Percentiles rank a stretch among this genome's conserved stretches.
These are phyloP conservation scores for Capsicum chinense DNA, from an alignment of 257 asterid species.

Conservation along the genomic window DNA sequence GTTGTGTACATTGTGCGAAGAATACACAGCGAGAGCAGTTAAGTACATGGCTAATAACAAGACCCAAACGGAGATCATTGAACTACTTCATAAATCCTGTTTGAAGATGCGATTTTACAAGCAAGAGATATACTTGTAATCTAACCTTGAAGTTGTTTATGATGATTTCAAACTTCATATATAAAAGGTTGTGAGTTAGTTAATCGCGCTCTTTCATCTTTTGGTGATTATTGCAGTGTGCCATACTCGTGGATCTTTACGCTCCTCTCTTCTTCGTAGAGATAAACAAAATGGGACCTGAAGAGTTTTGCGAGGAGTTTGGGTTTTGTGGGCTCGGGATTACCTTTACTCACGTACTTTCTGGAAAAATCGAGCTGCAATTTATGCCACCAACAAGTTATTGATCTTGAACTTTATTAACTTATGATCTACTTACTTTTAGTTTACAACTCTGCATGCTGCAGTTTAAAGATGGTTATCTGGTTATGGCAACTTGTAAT, in stretches of 20 bases:
- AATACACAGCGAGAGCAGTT: constrained; percentile 70
- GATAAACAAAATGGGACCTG: constrained; percentile 56
- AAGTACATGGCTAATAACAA: constrained; percentile 65
- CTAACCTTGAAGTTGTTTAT: constrained; percentile 15
- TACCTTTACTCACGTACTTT: constrained; percentile 41
- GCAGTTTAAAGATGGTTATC: no score
- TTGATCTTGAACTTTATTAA: not conserved
- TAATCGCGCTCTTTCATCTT: constrained; percentile 24
- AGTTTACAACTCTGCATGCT: no score
- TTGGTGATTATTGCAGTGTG: constrained; percentile 59
- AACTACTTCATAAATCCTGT: constrained; percentile 74
- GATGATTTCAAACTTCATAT: not conserved
- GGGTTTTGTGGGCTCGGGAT: constrained; percentile 59
- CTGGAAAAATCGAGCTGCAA: constrained; percentile 61
- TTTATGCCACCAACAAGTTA: constrained; percentile 68
- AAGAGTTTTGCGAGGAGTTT: constrained; percentile 38
- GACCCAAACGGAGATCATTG: constrained; percentile 70
- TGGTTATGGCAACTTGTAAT: no score
- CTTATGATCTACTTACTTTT: no score
- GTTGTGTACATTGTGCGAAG: constrained; percentile 71
- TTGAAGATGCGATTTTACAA: constrained; percentile 62
- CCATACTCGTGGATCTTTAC: constrained; percentile 78
- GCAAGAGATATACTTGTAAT: constrained; percentile 39
- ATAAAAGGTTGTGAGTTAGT: not conserved
- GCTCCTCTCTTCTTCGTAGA: constrained; percentile 84